Evolutionary conservation across 2,329 filamentous ascomycete genomes (phyloP).

Genomic region (Pseudocercospora eumusae): DNA sequence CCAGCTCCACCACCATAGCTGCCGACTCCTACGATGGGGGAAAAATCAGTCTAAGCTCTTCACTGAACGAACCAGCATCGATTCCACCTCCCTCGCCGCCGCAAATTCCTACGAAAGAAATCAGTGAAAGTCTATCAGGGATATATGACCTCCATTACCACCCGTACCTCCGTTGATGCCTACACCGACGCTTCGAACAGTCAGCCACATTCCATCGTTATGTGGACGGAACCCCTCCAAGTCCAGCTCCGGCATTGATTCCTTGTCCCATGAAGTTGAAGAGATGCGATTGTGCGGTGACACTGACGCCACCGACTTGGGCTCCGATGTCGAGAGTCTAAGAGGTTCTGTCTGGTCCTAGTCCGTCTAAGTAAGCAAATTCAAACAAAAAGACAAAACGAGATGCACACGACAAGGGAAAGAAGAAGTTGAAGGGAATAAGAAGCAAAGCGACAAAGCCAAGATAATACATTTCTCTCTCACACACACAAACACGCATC

Average conservation of each 20-base stretch:
- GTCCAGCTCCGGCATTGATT: conserved; percentile 10
- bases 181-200: not conserved
- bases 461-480: not conserved
- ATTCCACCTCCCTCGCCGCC: conserved; percentile 4
- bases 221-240: not conserved
- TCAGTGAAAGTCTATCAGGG: not conserved
- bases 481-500: not conserved
- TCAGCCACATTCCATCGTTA: not conserved
- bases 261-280: conserved; percentile 8
- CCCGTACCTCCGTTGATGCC: conserved; percentile 7
- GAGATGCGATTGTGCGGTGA: not conserved
- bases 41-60: not conserved
- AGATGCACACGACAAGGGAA: not conserved
- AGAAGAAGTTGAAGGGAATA: no score
- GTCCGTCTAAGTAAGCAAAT: no score
- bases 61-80: not conserved
- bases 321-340: conserved; percentile 1
- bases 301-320: conserved; percentile 4
- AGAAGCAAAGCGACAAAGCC: not conserved
- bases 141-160: not conserved
- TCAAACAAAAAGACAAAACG: no score
- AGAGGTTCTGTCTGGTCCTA: no score
- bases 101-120: not conserved
- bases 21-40: conserved; percentile 2
- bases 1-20: not conserved